Evolutionary conservation across 2,329 filamentous ascomycete genomes (phyloP).

Genomic region (Peltaster fructicola): DNA sequence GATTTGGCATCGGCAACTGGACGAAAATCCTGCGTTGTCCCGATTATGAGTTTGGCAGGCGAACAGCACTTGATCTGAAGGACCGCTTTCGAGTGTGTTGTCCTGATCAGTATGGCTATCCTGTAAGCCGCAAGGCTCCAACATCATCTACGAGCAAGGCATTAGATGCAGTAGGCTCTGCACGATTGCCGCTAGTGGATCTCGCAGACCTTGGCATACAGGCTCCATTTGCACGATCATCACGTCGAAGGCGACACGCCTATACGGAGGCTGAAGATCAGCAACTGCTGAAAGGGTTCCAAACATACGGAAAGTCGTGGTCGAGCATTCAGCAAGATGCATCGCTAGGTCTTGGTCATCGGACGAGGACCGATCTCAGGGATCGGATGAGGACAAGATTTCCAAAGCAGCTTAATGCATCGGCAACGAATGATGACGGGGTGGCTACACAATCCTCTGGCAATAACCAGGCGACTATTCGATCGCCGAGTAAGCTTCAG

Average conservation of each 20-base stretch:
- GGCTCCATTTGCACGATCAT: conserved; percentile 30
- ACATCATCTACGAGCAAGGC: conserved; percentile 3
- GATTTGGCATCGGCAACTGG: conserved; percentile 47
- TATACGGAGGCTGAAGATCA: conserved; percentile 42
- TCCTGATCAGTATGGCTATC: conserved; percentile 10
- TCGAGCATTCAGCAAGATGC: conserved; percentile 39
- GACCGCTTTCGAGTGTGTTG: conserved; percentile 30
- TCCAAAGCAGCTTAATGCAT: no score
- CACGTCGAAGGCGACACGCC: conserved; percentile 34
- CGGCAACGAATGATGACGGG: no score
- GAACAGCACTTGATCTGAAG: conserved; percentile 46
- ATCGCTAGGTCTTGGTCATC: conserved; percentile 31
- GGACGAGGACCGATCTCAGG: conserved; percentile 40
- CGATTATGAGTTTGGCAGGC: conserved; percentile 38
- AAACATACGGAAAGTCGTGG: conserved; percentile 42
- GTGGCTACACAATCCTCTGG: no score
- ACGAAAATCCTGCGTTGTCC: conserved; percentile 41
- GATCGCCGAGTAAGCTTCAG: no score
- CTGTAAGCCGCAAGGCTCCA: not conserved
- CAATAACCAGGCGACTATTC: no score
- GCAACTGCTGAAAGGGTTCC: conserved; percentile 39
- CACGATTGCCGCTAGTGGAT: conserved; percentile 14
- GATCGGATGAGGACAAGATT: conserved; percentile 43
- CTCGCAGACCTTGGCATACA: conserved; percentile 30
- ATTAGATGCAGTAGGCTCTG: conserved; percentile 2